Conservation (phyloP, 495 filamentous ascomycete species). For the Penicillium flavigenum region DNA sequence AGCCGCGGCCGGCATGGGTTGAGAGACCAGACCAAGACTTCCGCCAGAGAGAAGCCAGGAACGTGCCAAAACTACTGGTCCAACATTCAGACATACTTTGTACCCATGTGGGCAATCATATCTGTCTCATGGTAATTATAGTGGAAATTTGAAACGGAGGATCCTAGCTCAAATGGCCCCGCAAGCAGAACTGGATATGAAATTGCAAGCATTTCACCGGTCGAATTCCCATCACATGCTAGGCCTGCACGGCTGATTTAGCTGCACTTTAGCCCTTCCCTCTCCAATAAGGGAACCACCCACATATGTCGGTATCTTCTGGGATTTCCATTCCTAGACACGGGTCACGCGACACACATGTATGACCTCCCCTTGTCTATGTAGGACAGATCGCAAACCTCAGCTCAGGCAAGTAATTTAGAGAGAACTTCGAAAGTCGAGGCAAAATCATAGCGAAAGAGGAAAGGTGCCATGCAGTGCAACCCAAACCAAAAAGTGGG, state of each 20-base stretch:
- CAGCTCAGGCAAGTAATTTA: neutral
- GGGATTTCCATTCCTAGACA: neutral
- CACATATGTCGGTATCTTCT: neutral
- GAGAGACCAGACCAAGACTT: neutral
- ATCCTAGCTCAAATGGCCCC: neutral
- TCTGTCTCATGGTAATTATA: constrained; percentile 1
- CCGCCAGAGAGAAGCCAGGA: neutral
- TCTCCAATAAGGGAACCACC: neutral
- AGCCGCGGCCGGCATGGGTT: neutral
- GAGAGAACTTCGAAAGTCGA: neutral
- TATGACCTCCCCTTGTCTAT: neutral
- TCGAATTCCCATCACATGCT: constrained; percentile 17
- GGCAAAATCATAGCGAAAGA: neutral
- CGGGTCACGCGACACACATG: constrained; percentile 16
- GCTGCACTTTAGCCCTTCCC: neutral
- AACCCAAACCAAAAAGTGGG: constrained; percentile 9
- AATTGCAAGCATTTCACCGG: constrained; percentile 20
- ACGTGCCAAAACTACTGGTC: neutral
- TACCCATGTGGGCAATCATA: neutral
- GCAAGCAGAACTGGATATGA: constrained; percentile 8
- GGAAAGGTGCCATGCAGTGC: constrained; percentile 13
- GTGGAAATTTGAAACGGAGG: neutral
- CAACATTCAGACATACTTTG: neutral
- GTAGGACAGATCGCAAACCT: neutral
- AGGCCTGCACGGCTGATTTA: neutral